Evolutionary conservation across 805 yeast species (phyloP), one percentile per base, ranked within the genome.

Genomic region (Ogataea saltuana): DNA sequence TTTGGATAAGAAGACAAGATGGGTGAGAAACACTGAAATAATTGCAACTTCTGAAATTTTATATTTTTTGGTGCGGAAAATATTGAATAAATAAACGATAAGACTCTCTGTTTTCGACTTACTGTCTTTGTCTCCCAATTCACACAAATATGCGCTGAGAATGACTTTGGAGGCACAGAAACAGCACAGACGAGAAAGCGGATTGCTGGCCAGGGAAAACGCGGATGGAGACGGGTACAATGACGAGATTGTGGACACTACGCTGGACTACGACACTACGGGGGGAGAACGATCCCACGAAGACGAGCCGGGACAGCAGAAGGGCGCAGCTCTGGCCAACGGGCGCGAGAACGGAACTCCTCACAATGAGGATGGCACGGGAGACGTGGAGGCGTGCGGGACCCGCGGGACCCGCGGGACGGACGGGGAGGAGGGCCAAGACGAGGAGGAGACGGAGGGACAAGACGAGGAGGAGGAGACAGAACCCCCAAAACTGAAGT

Each of bases 401-500:
- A 17, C n/a, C n/a, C n/a, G n/a, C n/a, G n/a, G n/a, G n/a, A n/a
- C n/a, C n/a, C n/a, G n/a, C n/a, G n/a, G 12, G 12, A 39, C 47
- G 30, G 42, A 39, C 7, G 39, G 36, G 16, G 42, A 33, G 12
- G 50, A 42, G 4, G 45, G 33, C 4, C 49, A 44, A 11, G 56
- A 42, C 16, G 64, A 51, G 2, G 66, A 57, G 0, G 67, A 58
- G 3, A 67, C 54, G 1, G 67, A 60, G 2, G 72, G 63, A 1
- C 72, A 69, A 1, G 69, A 61, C 1, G 72, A 66, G 0, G 72
- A 60, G 2, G 76, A 72, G 2, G 80, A 73, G 2, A 75, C 71
- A 2, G 82, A 74, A 18, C 90, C 89, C 0, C 96, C 96, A 0
- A 63, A 72, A 27, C 64, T 93, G 33, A 85, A 84, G 50, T 93